Percentiles rank a stretch among this genome's conserved stretches.
Evolutionary conservation across 1,284 basidiomycete species (phyloP).

Genomic region (Papiliotrema nemorosa): DNA sequence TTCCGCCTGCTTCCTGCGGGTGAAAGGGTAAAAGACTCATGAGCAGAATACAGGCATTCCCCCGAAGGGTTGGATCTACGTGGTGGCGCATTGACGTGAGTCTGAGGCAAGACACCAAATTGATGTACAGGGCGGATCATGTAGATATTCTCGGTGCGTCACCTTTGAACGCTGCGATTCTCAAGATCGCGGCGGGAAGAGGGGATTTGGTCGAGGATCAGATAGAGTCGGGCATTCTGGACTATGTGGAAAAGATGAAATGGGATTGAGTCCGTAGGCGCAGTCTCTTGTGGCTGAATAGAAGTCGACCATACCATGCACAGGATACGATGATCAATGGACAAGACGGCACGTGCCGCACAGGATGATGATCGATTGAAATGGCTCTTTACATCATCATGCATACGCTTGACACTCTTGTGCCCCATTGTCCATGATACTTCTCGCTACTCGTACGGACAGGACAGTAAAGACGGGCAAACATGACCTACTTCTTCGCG

Average conservation of each 20-base stretch:
- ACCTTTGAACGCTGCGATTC: conserved; percentile 81
- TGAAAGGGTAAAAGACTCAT: background rate
- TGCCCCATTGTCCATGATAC: background rate
- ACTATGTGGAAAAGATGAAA: conserved; percentile 68
- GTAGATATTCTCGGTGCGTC: conserved; percentile 91
- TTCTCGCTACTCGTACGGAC: background rate
- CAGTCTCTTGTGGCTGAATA: background rate
- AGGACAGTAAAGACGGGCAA: background rate
- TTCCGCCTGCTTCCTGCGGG: background rate
- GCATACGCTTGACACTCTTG: background rate
- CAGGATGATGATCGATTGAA: no score
- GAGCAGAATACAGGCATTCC: conserved; percentile 72
- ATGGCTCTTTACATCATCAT: background rate
- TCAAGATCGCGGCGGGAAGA: conserved; percentile 60
- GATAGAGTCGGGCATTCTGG: conserved; percentile 73
- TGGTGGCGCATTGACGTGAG: conserved; percentile 77
- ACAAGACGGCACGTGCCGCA: no score
- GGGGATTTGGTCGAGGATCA: conserved; percentile 56
- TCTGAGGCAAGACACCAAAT: background rate
- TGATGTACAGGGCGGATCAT: conserved; percentile 60
- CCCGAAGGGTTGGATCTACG: conserved; percentile 72
- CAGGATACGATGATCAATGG: no score
- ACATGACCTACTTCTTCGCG: background rate
- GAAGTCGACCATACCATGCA: no score
- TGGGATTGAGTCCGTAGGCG: conserved; percentile 64